Percentiles rank a stretch among this genome's conserved stretches.
Evolutionary conservation across 192 early-diverging fungal species (phyloP).

Genomic region (Rhizophagus prolifer): DNA sequence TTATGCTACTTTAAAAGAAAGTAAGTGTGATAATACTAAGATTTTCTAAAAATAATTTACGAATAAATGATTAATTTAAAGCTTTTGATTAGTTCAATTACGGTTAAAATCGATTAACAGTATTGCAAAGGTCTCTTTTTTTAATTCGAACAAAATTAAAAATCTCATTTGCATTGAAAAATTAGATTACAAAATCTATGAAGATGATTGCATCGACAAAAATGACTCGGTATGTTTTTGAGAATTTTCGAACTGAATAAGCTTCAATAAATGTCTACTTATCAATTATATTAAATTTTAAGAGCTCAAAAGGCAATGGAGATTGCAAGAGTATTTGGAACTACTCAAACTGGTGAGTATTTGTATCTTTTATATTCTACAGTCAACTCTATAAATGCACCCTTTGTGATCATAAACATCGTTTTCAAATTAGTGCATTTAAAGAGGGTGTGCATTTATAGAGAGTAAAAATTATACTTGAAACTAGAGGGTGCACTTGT

Average conservation of each 20-base stretch:
- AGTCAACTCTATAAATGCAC: no score
- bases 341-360: slow-evolving; percentile 22
- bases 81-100: slow-evolving; percentile 68
- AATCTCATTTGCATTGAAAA: neutral
- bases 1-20: slow-evolving; percentile 94
- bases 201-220: slow-evolving; percentile 99
- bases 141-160: neutral
- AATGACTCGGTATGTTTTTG: slow-evolving; percentile 63
- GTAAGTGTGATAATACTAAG: slow-evolving; percentile 45
- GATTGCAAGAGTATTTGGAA: slow-evolving; percentile 20
- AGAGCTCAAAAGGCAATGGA: slow-evolving; percentile 33
- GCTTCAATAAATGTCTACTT: neutral
- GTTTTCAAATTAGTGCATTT: no score
- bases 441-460: no score
- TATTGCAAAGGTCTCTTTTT: slow-evolving; percentile 74
- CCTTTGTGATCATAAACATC: no score
- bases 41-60: neutral
- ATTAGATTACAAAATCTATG: slow-evolving; percentile 97
- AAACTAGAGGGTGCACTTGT: no score
- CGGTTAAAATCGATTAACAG: slow-evolving; percentile 95
- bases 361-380: neutral
- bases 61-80: neutral
- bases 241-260: neutral
- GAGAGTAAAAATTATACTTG: no score
- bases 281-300: neutral